Evolutionary conservation across 208 protist genomes (phyloP), one percentile per base, ranked within the genome.

Genomic region (Acanthamoeba healyi): DNA sequence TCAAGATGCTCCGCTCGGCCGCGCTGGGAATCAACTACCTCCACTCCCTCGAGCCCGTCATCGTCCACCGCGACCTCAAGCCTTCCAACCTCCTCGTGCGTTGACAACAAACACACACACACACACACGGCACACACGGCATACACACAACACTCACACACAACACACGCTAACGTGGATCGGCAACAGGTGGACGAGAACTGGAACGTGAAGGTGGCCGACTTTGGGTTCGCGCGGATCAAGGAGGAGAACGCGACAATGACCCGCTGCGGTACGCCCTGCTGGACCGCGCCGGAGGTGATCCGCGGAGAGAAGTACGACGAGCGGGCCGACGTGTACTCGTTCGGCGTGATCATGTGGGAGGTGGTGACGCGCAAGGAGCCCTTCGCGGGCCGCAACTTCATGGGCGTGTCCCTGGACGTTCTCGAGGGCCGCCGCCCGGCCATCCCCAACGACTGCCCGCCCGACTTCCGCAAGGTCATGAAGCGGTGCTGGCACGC

Each of bases 11-110:
- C 0, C 70, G 22, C 9, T 29, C 32, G 65, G 82, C 65, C 24
- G 81, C 49, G 26, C 29, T 46, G 93, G 77, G 72, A 72, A 90
- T 89, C 87, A 81, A 81, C 63, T 95, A 79, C 38, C 67, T 79
- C 38, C 67, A 79, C 67, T 38, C 67, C 14, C 38, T 79, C 14
- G 14, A 79, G 15, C 67, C 67, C 1, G 38, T 44, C 32, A 79
- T 79, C 67, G 38, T 79, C 5, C 67, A 79, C 67, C 32, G 67
- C 32, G 67, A 79, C 67, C 67, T 79, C 36, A 79, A 79, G 67
- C 67, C 67, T 22, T 79, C 67, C 38, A 79, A 79, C 38, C 38
- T 79, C 1, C 67, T 79, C 38, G 10, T 96, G 94, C 29, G 32
- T 26, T 12, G 44, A 15, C 44, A 4, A 49, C 44, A 4, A 49